A percentile compares a stretch with the other conserved stretches of the same genome.
Evolutionary conservation across 768 basidiomycete genomes (phyloP).

Genomic region (Tubosaeta sp.): DNA sequence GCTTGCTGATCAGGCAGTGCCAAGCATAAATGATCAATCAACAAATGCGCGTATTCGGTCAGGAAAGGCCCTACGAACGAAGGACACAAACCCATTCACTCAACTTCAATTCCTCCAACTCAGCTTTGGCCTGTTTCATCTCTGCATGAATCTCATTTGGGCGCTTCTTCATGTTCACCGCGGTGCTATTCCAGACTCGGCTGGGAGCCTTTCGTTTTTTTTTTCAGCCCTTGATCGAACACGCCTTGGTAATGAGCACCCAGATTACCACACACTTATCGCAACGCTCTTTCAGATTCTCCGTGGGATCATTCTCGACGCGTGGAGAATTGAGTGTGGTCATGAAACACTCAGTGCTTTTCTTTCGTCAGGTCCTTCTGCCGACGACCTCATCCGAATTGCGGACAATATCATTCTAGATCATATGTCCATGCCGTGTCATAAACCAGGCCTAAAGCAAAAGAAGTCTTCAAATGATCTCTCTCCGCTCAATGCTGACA

Average conservation of each 20-base stretch:
- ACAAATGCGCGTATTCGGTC: not conserved
- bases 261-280: not conserved
- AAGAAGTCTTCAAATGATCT: too few species aligned
- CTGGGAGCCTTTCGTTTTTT: constrained; percentile 28
- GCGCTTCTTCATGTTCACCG: constrained; percentile 27
- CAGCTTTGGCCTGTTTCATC: constrained; percentile 3
- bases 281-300: not conserved
- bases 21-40: constrained; percentile 1
- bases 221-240: constrained; percentile 26
- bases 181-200: constrained; percentile 16
- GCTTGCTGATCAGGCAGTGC: not conserved
- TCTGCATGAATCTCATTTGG: constrained; percentile 33
- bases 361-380: not conserved
- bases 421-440: not conserved
- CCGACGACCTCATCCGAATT: not conserved
- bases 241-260: constrained; percentile 27
- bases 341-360: not conserved
- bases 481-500: not conserved
- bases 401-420: not conserved
- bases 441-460: too few species aligned
- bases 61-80: not conserved
- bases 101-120: not conserved
- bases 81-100: not conserved
- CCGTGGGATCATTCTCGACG: not conserved
- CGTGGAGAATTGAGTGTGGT: not conserved